Evolutionary conservation across 371 early-diverging fungal genomes (phyloP).

Genomic region (Saksenaea vasiformis): DNA sequence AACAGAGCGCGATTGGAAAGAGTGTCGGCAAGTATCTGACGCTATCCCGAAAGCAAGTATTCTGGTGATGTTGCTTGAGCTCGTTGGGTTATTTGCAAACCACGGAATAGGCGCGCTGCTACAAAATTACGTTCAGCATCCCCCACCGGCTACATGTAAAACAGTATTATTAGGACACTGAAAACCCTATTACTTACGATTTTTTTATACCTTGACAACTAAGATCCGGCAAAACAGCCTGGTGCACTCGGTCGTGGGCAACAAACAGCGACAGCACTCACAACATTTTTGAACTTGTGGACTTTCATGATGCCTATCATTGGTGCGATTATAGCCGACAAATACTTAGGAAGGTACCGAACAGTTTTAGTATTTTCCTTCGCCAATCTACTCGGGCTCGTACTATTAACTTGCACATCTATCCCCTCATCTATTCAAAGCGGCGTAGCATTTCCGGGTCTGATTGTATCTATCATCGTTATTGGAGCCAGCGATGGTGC

Average conservation of each 20-base stretch:
- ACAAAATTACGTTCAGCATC: constrained; percentile 5
- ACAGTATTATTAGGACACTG: neutral
- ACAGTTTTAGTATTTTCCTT: constrained; percentile 64
- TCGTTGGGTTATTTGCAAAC: neutral
- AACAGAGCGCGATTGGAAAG: neutral
- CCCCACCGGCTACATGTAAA: neutral
- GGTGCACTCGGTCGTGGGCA: constrained; percentile 24
- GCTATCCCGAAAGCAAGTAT: neutral
- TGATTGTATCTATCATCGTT: constrained; percentile 56
- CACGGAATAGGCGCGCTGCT: neutral
- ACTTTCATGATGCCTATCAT: constrained; percentile 71
- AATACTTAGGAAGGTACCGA: constrained; percentile 71
- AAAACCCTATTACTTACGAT: neutral
- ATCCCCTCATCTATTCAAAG: constrained; percentile 44
- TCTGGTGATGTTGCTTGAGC: neutral
- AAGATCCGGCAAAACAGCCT: constrained; percentile 19
- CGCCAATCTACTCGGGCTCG: constrained; percentile 64
- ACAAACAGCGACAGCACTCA: constrained; percentile 55
- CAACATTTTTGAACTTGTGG: constrained; percentile 67
- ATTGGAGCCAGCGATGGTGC: constrained; percentile 47
- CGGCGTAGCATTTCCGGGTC: constrained; percentile 53
- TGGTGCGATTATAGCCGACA: constrained; percentile 74
- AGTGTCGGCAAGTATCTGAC: neutral
- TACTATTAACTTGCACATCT: constrained; percentile 55
- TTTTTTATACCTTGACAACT: neutral